phyloP scores from a whole-genome alignment of 2,329 filamentous ascomycete genomes.

The Hypomyces perniciosus region DNA sequence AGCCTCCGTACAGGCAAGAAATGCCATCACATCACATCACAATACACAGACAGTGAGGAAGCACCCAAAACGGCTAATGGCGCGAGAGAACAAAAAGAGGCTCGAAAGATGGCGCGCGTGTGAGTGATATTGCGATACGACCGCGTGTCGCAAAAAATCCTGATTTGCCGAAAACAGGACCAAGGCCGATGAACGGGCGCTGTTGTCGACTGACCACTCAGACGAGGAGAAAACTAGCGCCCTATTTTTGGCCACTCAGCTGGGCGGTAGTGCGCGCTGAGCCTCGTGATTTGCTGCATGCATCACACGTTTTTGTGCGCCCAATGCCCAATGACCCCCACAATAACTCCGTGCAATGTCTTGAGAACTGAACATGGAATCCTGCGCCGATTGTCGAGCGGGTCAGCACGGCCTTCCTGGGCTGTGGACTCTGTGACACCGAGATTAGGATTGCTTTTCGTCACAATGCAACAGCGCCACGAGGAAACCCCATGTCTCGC shows the following conservation, averaged over 20 bases:
- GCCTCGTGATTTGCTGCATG: slow-evolving; percentile 10
- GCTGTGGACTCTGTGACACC: slow-evolving; percentile 9
- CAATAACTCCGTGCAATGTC: not conserved
- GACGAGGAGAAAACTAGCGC: not conserved
- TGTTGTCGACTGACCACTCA: not conserved
- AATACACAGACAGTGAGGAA: too few species aligned
- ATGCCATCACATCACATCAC: too few species aligned
- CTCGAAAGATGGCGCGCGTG: too few species aligned
- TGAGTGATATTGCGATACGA: too few species aligned
- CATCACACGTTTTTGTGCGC: not conserved
- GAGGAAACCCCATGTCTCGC: not conserved
- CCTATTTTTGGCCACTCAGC: slow-evolving; percentile 11
- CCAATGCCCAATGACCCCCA: not conserved
- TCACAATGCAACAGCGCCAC: slow-evolving; percentile 6
- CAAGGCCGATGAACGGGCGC: not conserved
- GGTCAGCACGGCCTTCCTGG: not conserved
- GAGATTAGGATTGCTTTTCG: slow-evolving; percentile 9
- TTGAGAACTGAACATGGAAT: not conserved
- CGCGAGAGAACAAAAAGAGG: too few species aligned
- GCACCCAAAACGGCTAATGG: too few species aligned
- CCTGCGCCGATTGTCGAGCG: not conserved
- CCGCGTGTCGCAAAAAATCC: not conserved
- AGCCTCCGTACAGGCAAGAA: too few species aligned
- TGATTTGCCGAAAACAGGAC: not conserved
- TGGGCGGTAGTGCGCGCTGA: slow-evolving; percentile 1